Conservation (phyloP, 441 rosid genomes). For the Gossypium gossypioides region DNA sequence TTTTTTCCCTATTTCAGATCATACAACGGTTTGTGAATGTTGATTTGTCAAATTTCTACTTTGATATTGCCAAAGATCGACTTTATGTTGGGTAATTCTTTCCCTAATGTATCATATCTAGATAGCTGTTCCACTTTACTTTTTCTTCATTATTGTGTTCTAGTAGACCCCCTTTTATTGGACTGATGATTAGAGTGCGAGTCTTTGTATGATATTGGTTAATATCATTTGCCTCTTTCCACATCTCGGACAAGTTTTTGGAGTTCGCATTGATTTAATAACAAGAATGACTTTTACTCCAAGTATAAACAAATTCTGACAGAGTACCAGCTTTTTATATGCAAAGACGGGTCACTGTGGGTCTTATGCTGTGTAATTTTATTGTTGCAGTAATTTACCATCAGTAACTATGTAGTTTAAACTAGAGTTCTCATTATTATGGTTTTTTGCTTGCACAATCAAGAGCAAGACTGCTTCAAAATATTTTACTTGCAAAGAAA, state of each 20-base stretch:
- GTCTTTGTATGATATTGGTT: neutral
- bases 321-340: neutral
- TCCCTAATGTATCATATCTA: neutral
- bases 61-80: slow-evolving; percentile 92
- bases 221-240: neutral
- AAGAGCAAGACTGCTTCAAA: neutral
- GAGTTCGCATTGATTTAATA: neutral
- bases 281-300: slow-evolving; percentile 2
- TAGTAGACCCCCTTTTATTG: neutral
- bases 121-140: neutral
- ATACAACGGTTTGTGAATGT: slow-evolving; percentile 81
- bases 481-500: neutral
- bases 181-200: neutral
- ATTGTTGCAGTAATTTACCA: neutral
- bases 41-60: slow-evolving; percentile 91
- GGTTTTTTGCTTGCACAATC: neutral
- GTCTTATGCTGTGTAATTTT: neutral
- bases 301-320: neutral
- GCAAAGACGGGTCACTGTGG: neutral
- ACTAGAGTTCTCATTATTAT: neutral
- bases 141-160: neutral
- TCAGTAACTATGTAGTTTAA: neutral
- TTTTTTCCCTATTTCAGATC: slow-evolving; percentile 45
- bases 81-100: slow-evolving; percentile 82
- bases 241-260: neutral